phyloP scores from a whole-genome alignment of 441 rosid species.

The Hura crepitans region DNA sequence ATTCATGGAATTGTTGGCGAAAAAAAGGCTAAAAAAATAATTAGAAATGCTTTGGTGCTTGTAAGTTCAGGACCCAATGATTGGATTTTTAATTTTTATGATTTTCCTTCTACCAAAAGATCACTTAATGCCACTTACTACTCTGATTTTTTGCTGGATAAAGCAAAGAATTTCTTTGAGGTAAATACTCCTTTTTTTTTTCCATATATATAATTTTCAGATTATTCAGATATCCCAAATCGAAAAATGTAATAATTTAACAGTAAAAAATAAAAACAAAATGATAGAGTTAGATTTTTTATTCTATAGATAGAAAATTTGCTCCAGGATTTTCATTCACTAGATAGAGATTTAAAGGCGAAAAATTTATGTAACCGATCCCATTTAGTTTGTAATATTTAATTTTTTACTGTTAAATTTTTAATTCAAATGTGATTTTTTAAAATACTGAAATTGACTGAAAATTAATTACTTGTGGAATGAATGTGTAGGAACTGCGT shows the following conservation, averaged over 20 bases:
- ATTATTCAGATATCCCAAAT: too few relatives aligned
- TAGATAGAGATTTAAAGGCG: too few relatives aligned
- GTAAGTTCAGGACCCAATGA: constrained; percentile 55
- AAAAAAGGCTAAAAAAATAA: constrained; percentile 29
- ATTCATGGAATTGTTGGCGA: constrained; percentile 40
- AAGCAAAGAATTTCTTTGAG: constrained; percentile 1
- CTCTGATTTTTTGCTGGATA: constrained; percentile 9
- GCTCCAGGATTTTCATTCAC: too few relatives aligned
- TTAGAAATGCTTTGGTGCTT: constrained; percentile 34
- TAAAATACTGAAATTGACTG: neutral
- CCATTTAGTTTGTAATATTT: too few relatives aligned
- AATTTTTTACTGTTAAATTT: neutral
- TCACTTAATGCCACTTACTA: neutral
- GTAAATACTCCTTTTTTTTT: constrained; percentile 7
- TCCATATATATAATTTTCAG: neutral
- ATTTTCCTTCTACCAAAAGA: constrained; percentile 31
- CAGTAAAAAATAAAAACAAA: too few relatives aligned
- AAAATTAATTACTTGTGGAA: neutral
- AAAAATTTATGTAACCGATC: too few relatives aligned
- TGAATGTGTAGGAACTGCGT: neutral
- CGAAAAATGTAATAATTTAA: too few relatives aligned
- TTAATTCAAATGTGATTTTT: neutral
- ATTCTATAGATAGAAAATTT: too few relatives aligned
- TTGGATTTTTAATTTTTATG: constrained; percentile 37
- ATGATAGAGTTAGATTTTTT: too few relatives aligned